These are phyloP conservation scores for Phanerodontia chrysosporium DNA, from an alignment of 768 basidiomycete genomes.

Conservation along the genomic window DNA sequence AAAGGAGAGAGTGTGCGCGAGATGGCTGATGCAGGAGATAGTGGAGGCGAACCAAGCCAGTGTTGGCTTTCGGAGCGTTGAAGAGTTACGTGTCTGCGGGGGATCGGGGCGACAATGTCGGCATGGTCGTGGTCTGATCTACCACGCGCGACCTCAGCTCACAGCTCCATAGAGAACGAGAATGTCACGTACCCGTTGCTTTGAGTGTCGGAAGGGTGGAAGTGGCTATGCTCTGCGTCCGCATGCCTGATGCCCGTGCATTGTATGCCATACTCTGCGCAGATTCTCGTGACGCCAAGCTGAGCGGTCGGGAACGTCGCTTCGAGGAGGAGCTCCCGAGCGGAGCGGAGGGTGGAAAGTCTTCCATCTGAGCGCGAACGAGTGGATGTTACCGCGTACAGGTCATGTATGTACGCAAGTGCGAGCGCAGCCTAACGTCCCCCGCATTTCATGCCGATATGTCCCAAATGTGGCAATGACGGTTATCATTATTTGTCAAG, in stretches of 20 bases:
- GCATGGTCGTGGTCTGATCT: conserved; percentile 31
- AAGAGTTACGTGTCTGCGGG: conserved; percentile 56
- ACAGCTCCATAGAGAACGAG: not conserved
- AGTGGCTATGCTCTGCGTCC: conserved; percentile 15
- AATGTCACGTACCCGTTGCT: conserved; percentile 19
- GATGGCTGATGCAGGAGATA: conserved; percentile 41
- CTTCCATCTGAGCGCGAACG: conserved; percentile 10
- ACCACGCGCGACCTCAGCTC: not conserved
- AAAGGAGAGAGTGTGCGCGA: conserved; percentile 41
- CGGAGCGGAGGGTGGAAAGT: conserved; percentile 7
- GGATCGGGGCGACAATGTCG: conserved; percentile 60
- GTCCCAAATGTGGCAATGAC: not conserved
- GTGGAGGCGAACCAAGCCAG: conserved; percentile 51
- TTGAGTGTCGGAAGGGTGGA: conserved; percentile 17
- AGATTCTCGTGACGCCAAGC: conserved; percentile 5
- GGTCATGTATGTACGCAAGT: not conserved
- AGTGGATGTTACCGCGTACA: not conserved
- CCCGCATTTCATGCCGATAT: not conserved
- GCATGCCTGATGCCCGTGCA: conserved; percentile 12
- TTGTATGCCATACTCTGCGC: conserved; percentile 14
- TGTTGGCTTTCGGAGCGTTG: conserved; percentile 55
- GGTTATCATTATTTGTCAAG: not conserved
- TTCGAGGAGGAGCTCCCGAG: conserved; percentile 4
- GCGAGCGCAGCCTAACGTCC: not conserved
- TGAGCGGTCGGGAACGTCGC: conserved; percentile 3